A percentile compares a stretch with the other conserved stretches of the same genome.
Evolutionary conservation across 176 grass and related monocot species (phyloP).

Genomic region (Phragmites australis): DNA sequence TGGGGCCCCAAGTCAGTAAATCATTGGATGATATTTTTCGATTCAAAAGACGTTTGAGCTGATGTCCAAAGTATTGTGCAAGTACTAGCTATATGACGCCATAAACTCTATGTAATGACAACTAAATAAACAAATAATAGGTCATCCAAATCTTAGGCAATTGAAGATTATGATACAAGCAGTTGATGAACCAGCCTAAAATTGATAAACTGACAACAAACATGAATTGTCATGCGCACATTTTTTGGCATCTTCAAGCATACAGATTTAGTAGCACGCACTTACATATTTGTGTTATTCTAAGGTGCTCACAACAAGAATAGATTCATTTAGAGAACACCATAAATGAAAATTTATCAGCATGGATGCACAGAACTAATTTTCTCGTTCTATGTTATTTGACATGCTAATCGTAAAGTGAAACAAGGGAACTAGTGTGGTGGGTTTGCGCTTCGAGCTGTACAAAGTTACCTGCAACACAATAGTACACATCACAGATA

Average conservation of each 20-base stretch:
- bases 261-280: neutral
- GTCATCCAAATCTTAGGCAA: neutral
- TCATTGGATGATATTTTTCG: neutral
- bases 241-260: neutral
- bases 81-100: neutral
- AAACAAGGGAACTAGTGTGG: neutral
- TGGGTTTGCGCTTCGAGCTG: neutral
- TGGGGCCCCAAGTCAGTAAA: neutral
- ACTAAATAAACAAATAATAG: conserved; percentile 14
- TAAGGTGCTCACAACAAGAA: conserved; percentile 10
- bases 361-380: conserved; percentile 6
- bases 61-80: neutral
- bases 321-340: conserved; percentile 3
- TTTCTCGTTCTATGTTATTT: neutral
- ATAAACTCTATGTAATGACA: neutral
- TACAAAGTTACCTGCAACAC: neutral
- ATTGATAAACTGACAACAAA: neutral
- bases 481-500: neutral
- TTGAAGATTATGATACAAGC: neutral
- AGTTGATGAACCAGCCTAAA: neutral
- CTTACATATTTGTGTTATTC: neutral
- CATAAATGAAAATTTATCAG: neutral
- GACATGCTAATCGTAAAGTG: neutral
- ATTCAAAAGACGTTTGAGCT: neutral
- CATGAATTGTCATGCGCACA: neutral